Conservation (phyloP, 257 asterid genomes). For the Solanum appendiculatum region DNA sequence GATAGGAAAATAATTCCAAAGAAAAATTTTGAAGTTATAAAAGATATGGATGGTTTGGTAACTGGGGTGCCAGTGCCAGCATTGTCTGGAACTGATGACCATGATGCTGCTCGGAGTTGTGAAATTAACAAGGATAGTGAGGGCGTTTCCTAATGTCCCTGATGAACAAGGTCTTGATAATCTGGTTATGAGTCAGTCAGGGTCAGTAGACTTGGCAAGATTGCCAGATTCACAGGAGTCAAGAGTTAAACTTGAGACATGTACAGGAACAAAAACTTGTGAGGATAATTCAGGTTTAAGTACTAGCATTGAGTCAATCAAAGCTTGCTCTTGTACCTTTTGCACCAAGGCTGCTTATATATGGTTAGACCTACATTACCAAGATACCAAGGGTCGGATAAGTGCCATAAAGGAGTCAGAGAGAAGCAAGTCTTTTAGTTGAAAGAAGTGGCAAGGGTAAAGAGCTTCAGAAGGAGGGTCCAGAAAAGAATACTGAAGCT, state of each 20-base stretch:
- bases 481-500: constrained; percentile 13
- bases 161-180: constrained; percentile 45
- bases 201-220: constrained; percentile 39
- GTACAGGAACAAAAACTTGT: constrained; percentile 21
- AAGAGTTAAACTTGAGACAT: constrained; percentile 33
- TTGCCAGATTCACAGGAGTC: constrained; percentile 78
- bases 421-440: constrained; percentile 64
- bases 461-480: constrained; percentile 21
- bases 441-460: constrained; percentile 47
- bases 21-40: not conserved
- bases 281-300: constrained; percentile 23
- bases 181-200: constrained; percentile 51
- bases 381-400: constrained; percentile 64
- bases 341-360: constrained; percentile 81
- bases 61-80: not conserved
- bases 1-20: not conserved
- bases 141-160: constrained; percentile 17
- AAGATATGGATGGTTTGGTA: not conserved
- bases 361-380: constrained; percentile 82
- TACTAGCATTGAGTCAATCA: constrained; percentile 33
- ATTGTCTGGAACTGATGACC: not conserved
- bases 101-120: constrained; percentile 6
- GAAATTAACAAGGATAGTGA: constrained; percentile 34
- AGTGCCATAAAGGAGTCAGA: constrained; percentile 62
- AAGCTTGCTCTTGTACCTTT: constrained; percentile 63